Base-by-base conservation (phyloP, 75 land plant species). In the Ceratopteris richardii region DNA sequence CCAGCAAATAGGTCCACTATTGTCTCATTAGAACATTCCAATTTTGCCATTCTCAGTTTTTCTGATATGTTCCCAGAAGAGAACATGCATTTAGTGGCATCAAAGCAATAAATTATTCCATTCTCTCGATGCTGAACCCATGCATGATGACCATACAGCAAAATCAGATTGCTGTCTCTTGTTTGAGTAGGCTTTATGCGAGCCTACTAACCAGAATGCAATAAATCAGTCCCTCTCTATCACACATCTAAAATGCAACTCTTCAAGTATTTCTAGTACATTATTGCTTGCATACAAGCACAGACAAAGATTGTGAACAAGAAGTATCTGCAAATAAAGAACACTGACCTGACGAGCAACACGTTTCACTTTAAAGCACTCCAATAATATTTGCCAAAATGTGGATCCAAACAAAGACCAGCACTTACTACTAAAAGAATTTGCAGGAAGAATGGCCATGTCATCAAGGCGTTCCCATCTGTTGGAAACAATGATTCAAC, bases 41-140 rank as follows among this genome's bases (percentile, higher is more conserved):
- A 26, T 25, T 42, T 41, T 17, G 73, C 83, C 80, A 91, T 87
- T 18, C 94, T 82, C 23, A 77, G 66, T 69, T 86, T 87, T 67
- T 91, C 97, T 27, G 97, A 87, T 31, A 83, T 70, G 57, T 91
- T 91, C 31, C 97, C 97, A 63, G 77, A 87, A n/a, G 97, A 91
- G 57, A 91, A 91, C 97, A 91, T 91, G 68, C 97, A 91, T 57
- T 91, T 87, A 29, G 97, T 87, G 31, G 93, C 80, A 70, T 91
- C 97, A 56, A 91, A 86, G 29, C 88, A 91, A 66, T 91, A 91
- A 0, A 80, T 19, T 11, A 91, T 73, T 40, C 93, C 97, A 75
- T 91, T 91, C 70, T 91, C 97, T 41, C 79, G 66, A 66, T 91
- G 97, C 27, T 71, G 62, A n/a, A 91, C 97, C 97, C 93, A 91